Base-by-base conservation (phyloP, 1,284 basidiomycete species). In the Trametes versicolor region DNA sequence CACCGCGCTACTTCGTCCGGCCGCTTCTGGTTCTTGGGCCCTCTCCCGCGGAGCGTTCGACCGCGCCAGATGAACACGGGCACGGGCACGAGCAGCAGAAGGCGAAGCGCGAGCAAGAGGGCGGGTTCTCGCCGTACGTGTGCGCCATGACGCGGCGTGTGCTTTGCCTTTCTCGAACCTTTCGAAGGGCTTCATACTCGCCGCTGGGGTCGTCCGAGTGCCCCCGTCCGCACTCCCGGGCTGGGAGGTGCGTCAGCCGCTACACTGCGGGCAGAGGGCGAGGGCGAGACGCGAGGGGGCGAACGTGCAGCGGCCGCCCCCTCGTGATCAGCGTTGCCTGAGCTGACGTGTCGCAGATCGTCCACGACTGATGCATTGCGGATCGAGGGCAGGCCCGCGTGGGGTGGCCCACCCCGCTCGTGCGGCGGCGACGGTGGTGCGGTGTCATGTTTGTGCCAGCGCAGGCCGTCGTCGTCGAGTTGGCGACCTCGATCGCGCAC, bases 301-400 rank as follows among this genome's bases (percentile, higher is more conserved):
- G 55, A 63, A 61, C 55, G 58, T 68, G 64, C 59, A 57, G 37
- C 54, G 56, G 21, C 27, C 19, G 27, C 25, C 34, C 58, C 64
- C 47, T 29, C 51, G 39, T 47, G 67, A 65, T 65, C 67, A 65
- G 61, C 67, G 62, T 63, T 58, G 64, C 51, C 55, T 6, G 55
- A 21, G 54, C 55, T 56, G 58, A 65, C 67, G 50, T 62, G 61
- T 23, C 67, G 63, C 62, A 62, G 63, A 65, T 68, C 65, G 50
- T 55, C 51, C 58, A 23, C 48, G 61, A 60, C 39, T 53, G 65
- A 66, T 55, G 61, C 48, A 60, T 41, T 32, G 58, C 54, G 50
- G 54, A 55, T 43, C 37, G 54, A 60, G 65, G 50, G 61, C 21
- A 57, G 61, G 45, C 58, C 45, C 57, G 53, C 61, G 34, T 62